Base-by-base conservation (phyloP, 2,329 filamentous ascomycete genomes). In the Capronia coronata region DNA sequence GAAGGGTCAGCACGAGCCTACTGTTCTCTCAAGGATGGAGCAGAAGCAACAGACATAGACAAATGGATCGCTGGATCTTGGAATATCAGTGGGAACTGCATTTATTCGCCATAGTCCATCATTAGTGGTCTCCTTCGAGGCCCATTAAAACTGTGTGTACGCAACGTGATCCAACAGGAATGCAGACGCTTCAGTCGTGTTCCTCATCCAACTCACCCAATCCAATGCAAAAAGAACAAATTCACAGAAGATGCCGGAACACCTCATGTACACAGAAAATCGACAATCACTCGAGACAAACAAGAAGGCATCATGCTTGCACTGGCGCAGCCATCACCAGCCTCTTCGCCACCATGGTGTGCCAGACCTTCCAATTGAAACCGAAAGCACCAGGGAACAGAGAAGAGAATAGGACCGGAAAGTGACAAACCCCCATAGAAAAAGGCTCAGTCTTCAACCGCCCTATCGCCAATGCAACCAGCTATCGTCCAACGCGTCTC, bases 401-500 rank as follows among this genome's bases (percentile, higher is more conserved):
- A 42, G 14, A n/a, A 5, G 38, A 34, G 13, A 41, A 41, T 21
- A 11, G 11, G 27, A 27, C 39, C 7, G 22, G 25, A 21, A 19
- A 38, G 16, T n/a, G 11, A 32, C 6, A n/a, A 32, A 37, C 18
- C 9, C 49, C 44, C 49, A 9, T 23, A 35, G 18, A 39, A 46
- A 49, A 51, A 39, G 14, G 19, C 14, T 37, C 25, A 42, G 16
- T 29, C 29, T 43, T 13, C 38, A 35, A 14, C 32, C 18, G 30
- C 47, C 47, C 43, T 42, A 16, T 13, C 40, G 40, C 35, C 16
- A 32, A 35, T 51, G 45, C 32, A 27, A 39, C 22, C 30, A n/a
- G n/a, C 14, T 6, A 6, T 39, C 32, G 11, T 35, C 39, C 23
- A 40, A 54, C 43, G 40, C 35, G 38, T 42, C 41, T 54, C 52